Conservation (phyloP, 345 rosid species). For the Populus simonii region DNA sequence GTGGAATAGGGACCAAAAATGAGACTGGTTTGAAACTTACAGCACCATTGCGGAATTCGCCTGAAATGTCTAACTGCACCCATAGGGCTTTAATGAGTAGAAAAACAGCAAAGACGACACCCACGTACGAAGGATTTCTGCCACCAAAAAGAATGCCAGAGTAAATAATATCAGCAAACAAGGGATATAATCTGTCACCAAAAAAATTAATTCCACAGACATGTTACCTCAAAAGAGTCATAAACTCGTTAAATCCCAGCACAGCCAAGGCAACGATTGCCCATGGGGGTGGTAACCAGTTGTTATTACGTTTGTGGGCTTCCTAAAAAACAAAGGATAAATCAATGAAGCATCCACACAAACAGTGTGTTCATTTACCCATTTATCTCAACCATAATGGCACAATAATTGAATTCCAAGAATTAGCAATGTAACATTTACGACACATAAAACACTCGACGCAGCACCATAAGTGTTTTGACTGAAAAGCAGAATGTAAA, state of each 20-base stretch:
- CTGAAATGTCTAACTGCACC: constrained; percentile 88
- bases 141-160: constrained; percentile 19
- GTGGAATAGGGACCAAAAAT: neutral
- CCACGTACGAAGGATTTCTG: constrained; percentile 92
- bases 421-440: neutral
- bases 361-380: neutral
- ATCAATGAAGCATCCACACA: neutral
- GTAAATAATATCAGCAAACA: constrained; percentile 15
- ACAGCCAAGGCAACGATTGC: constrained; percentile 77
- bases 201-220: constrained; percentile 2
- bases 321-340: constrained; percentile 53
- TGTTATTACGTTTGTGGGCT: constrained; percentile 88
- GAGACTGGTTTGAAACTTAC: constrained; percentile 44
- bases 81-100: constrained; percentile 84
- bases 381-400: neutral
- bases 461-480: neutral
- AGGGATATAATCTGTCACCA: neutral
- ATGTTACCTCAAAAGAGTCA: constrained; percentile 87
- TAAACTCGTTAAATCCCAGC: constrained; percentile 96
- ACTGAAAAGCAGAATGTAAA: neutral
- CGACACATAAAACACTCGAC: neutral
- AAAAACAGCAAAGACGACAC: constrained; percentile 62
- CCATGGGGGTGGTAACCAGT: constrained; percentile 99
- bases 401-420: neutral
- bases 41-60: constrained; percentile 81